Evolutionary conservation across 176 grass and related monocot genomes (phyloP).

Genomic region (maize (Zea mays)): Zm-B73-REFERENCE-NAM-5.0 NC_050101.1:106078501-106079000

Average conservation of each 20-base stretch:
- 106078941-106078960: not conserved
- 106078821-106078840: not conserved
- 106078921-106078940: not conserved
- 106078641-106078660: slow-evolving; percentile 22
- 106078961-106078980: too few relatives aligned
- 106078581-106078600: slow-evolving; percentile 84
- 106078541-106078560: slow-evolving; percentile 84
- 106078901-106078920: not conserved
- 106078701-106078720: not conserved
- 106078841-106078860: not conserved
- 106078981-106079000: not conserved
- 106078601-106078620: slow-evolving; percentile 19
- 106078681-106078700: not conserved
- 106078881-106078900: not conserved
- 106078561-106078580: slow-evolving; percentile 86
- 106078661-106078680: slow-evolving; percentile 30
- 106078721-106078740: not conserved
- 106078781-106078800: not conserved
- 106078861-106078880: not conserved
- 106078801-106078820: not conserved
- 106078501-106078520: slow-evolving; percentile 95
- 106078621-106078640: not conserved
- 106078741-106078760: not conserved
- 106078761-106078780: not conserved
- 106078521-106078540: slow-evolving; percentile 88